Conservation (phyloP, 2,329 filamentous ascomycete genomes). For the Fusarium solani-melongenae region DNA sequence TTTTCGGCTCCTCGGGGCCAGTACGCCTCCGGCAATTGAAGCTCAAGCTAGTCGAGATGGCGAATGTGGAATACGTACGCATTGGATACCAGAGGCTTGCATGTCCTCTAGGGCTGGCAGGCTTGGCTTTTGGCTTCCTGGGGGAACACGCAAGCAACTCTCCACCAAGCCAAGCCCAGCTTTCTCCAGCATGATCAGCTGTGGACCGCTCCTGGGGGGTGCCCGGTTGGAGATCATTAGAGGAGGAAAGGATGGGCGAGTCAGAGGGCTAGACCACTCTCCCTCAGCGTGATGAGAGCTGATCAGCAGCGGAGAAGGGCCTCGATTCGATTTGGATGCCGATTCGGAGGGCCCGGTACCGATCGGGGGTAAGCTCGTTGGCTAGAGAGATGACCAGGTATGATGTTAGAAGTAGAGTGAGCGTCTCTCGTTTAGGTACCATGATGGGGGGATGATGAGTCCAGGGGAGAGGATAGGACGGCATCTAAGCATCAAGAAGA, state of each 20-base stretch:
- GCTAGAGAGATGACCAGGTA: conserved; percentile 18
- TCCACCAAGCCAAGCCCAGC: conserved; percentile 5
- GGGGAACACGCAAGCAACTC: conserved; percentile 18
- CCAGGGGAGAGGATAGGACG: conserved; percentile 17
- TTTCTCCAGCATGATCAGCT: conserved; percentile 18
- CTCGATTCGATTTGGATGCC: neutral
- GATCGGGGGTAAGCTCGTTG: conserved; percentile 8
- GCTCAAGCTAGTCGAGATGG: neutral
- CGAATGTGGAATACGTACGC: conserved; percentile 1
- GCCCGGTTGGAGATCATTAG: conserved; percentile 5
- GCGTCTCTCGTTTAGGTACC: conserved; percentile 8
- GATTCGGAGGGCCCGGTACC: neutral
- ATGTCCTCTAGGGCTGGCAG: neutral
- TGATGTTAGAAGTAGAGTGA: conserved; percentile 17
- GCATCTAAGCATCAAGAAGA: neutral
- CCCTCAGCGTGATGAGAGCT: neutral
- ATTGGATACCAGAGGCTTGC: neutral
- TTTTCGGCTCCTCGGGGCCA: conserved; percentile 8
- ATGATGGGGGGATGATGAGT: conserved; percentile 10
- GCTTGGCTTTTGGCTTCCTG: conserved; percentile 23
- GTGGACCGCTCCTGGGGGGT: neutral
- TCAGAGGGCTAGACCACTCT: neutral
- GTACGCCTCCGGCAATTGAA: conserved; percentile 23
- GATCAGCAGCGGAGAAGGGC: neutral
- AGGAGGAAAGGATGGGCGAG: conserved; percentile 22